Conservation (phyloP, 139 green algal genomes). For the Picochlorum sp. region DNA sequence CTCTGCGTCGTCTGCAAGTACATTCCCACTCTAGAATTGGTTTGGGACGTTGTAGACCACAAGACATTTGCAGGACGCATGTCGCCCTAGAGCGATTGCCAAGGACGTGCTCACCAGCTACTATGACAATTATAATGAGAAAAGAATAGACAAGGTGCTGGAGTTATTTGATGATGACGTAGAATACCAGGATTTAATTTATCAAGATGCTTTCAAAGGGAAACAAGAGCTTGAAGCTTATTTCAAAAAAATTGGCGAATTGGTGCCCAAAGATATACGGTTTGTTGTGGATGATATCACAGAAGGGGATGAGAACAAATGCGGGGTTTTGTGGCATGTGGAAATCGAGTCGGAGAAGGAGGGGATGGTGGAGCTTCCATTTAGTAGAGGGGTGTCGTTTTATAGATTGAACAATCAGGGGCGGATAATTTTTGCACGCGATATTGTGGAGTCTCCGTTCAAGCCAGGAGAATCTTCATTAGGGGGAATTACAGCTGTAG, state of each 20-base stretch:
- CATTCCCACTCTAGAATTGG: too few relatives aligned
- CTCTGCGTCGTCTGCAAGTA: too few relatives aligned
- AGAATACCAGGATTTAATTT: slow-evolving; percentile 52
- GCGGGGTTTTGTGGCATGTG: slow-evolving; percentile 69
- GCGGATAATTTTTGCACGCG: slow-evolving; percentile 49
- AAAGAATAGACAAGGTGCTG: slow-evolving; percentile 45
- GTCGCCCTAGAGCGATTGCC: slow-evolving; percentile 8
- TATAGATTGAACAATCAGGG: slow-evolving; percentile 50
- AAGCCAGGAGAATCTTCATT: slow-evolving; percentile 64
- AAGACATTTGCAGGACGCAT: too few relatives aligned
- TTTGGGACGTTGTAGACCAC: too few relatives aligned
- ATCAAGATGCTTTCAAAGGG: slow-evolving; percentile 60
- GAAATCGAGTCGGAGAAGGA: slow-evolving; percentile 38
- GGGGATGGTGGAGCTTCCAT: slow-evolving; percentile 58
- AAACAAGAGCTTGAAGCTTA: slow-evolving; percentile 39
- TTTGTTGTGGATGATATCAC: slow-evolving; percentile 74
- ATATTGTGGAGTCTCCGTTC: slow-evolving; percentile 62
- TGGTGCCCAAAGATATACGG: slow-evolving; percentile 52
- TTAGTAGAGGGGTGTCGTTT: slow-evolving; percentile 65
- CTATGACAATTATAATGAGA: slow-evolving; percentile 63
- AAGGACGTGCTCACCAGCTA: slow-evolving; percentile 39
- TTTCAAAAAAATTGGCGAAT: slow-evolving; percentile 45
- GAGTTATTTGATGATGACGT: slow-evolving; percentile 52
- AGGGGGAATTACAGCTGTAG: slow-evolving; percentile 26
- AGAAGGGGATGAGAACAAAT: slow-evolving; percentile 26